These are phyloP conservation scores for Lumnitzera littorea DNA, from an alignment of 345 rosid species.

Conservation along the genomic window DNA sequence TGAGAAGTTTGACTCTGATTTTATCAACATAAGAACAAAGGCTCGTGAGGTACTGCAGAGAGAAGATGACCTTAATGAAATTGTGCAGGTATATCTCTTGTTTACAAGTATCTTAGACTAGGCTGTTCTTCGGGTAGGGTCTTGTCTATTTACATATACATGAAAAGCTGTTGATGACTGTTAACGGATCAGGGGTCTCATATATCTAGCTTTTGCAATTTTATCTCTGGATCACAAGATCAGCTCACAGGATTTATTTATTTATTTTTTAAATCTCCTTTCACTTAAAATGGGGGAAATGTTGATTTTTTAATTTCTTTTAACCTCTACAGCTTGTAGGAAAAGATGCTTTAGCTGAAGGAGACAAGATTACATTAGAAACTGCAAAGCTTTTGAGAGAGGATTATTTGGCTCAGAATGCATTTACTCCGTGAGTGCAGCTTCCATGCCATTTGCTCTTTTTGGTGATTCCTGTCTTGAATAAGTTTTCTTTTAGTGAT, in stretches of 20 bases:
- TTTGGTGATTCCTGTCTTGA: not conserved
- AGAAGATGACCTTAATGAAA: conserved; percentile 98
- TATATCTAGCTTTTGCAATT: too few species aligned
- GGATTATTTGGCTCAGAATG: conserved; percentile 99
- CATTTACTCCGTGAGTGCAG: conserved; percentile 84
- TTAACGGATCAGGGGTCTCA: too few species aligned
- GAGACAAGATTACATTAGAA: conserved; percentile 91
- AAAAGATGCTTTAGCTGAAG: conserved; percentile 97
- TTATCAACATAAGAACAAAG: conserved; percentile 96
- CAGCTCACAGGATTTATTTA: too few species aligned
- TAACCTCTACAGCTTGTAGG: conserved; percentile 78
- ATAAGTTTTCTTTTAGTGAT: not conserved
- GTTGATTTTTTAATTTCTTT: conserved; percentile 2
- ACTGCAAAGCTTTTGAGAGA: conserved; percentile 98
- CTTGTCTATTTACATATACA: conserved; percentile 1
- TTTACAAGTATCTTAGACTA: not conserved
- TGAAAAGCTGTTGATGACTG: not conserved
- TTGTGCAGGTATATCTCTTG: conserved; percentile 71
- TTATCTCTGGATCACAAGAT: too few species aligned
- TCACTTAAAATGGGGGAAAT: too few species aligned
- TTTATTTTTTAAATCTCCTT: too few species aligned
- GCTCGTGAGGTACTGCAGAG: conserved; percentile 99
- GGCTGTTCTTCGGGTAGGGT: not conserved
- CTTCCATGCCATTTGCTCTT: conserved; percentile 1
- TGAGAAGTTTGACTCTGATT: conserved; percentile 94